Percentiles rank a stretch among this genome's conserved stretches.
These are phyloP conservation scores for Geosmithia flava DNA, from an alignment of 2,329 filamentous ascomycete species.

Conservation along the genomic window DNA sequence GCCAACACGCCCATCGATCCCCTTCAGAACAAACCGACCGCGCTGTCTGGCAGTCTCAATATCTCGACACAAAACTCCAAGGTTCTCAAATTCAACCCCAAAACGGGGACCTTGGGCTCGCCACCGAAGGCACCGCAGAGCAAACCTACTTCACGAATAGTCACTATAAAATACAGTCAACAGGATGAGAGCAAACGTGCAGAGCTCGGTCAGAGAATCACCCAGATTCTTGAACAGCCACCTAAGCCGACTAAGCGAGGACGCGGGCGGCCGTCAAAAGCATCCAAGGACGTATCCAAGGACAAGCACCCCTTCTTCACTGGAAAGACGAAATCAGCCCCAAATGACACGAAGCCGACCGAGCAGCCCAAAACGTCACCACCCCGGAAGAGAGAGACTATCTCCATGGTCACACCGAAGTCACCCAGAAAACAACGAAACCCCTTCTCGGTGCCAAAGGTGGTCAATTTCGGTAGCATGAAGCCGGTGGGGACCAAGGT, in stretches of 20 bases:
- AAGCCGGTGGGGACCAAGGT: constrained; percentile 39
- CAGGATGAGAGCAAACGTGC: constrained; percentile 27
- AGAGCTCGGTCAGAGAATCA: constrained; percentile 46
- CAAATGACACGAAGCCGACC: background rate
- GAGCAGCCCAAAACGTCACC: constrained; percentile 7
- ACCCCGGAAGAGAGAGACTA: constrained; percentile 16
- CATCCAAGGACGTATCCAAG: constrained; percentile 10
- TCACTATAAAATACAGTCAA: constrained; percentile 46
- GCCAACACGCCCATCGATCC: background rate
- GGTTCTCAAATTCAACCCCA: constrained; percentile 43
- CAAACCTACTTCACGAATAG: constrained; percentile 24
- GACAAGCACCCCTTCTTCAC: constrained; percentile 30
- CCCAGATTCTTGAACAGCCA: constrained; percentile 40
- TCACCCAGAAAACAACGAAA: constrained; percentile 31
- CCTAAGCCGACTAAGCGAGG: constrained; percentile 13
- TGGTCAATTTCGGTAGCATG: constrained; percentile 5
- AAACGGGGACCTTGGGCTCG: constrained; percentile 50
- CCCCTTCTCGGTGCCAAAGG: constrained; percentile 5
- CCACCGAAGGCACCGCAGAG: constrained; percentile 41
- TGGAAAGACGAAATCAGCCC: constrained; percentile 16
- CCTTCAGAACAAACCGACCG: background rate
- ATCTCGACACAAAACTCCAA: constrained; percentile 26
- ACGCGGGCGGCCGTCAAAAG: constrained; percentile 13
- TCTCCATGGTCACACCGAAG: constrained; percentile 41
- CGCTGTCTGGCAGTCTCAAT: constrained; percentile 1